Conservation (phyloP, 2,329 filamentous ascomycete species). For the Pseudocercospora musae region DNA sequence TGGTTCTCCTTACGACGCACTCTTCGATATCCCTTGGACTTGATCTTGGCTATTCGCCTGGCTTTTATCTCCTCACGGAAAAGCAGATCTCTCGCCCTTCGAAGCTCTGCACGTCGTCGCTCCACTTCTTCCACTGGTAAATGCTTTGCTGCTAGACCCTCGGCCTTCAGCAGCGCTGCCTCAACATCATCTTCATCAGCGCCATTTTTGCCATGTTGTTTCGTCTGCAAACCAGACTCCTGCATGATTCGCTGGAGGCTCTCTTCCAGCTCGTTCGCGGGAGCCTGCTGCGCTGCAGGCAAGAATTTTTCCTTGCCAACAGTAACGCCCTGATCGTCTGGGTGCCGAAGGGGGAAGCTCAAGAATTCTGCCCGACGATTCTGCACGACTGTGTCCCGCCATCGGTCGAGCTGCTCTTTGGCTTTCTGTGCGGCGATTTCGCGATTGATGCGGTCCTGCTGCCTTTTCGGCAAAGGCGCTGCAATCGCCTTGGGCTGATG, state of each 20-base stretch:
- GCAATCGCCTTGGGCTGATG: constrained; percentile 51
- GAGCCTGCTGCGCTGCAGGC: constrained; percentile 54
- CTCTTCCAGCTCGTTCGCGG: constrained; percentile 77
- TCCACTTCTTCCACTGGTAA: constrained; percentile 70
- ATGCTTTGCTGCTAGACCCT: constrained; percentile 68
- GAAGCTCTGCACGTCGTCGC: constrained; percentile 68
- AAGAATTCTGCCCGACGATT: constrained; percentile 90
- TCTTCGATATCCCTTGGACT: constrained; percentile 90
- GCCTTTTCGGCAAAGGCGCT: constrained; percentile 76
- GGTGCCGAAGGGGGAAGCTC: constrained; percentile 75
- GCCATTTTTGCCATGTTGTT: constrained; percentile 41
- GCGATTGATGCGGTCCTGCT: constrained; percentile 82
- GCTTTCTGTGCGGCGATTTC: constrained; percentile 82
- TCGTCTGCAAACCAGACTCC: constrained; percentile 69
- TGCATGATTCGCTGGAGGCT: constrained; percentile 86
- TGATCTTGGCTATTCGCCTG: constrained; percentile 97
- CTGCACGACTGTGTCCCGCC: constrained; percentile 92
- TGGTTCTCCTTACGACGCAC: constrained; percentile 80
- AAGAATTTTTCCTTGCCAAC: constrained; percentile 63
- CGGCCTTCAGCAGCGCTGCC: constrained; percentile 64
- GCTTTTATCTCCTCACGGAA: constrained; percentile 85
- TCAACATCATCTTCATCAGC: constrained; percentile 54
- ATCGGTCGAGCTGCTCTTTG: constrained; percentile 83
- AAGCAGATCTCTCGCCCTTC: constrained; percentile 76
- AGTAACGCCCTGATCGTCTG: constrained; percentile 58